These are phyloP conservation scores for Bipolaris zeicola DNA, from an alignment of 2,329 filamentous ascomycete species.

Conservation along the genomic window DNA sequence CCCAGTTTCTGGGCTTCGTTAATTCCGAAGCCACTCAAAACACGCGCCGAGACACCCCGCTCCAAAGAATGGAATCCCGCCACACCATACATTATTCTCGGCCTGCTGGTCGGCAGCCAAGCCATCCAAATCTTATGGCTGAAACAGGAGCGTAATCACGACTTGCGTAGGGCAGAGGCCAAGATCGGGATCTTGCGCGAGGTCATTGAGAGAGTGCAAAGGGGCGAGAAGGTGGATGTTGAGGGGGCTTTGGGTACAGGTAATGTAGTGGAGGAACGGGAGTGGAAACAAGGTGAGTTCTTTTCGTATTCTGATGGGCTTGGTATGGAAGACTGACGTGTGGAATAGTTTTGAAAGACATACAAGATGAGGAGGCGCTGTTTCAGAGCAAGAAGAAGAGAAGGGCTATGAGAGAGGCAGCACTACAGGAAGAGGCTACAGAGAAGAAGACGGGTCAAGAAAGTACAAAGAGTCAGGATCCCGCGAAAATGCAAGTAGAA, in stretches of 20 bases:
- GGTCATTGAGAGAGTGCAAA: constrained; percentile 60
- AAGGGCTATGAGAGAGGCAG: constrained; percentile 31
- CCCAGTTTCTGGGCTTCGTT: constrained; percentile 48
- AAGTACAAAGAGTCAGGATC: constrained; percentile 13
- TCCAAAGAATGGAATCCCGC: constrained; percentile 59
- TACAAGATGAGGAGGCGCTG: constrained; percentile 66
- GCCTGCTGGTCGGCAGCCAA: constrained; percentile 88
- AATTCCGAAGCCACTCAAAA: constrained; percentile 41
- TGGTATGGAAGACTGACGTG: constrained; percentile 17
- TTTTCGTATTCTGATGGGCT: not conserved
- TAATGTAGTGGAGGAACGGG: constrained; percentile 72
- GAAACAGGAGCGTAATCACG: constrained; percentile 74
- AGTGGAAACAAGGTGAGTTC: constrained; percentile 82
- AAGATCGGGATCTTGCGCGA: constrained; percentile 78
- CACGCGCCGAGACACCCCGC: constrained; percentile 12
- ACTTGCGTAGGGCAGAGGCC: constrained; percentile 76
- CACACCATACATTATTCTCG: constrained; percentile 68
- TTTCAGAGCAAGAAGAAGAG: constrained; percentile 54
- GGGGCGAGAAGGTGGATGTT: constrained; percentile 64
- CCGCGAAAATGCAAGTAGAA: constrained; percentile 31
- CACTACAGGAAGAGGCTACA: constrained; percentile 13
- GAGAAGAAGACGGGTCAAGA: constrained; percentile 39
- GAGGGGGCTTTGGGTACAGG: constrained; percentile 81
- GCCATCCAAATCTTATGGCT: constrained; percentile 89
- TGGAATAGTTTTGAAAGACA: constrained; percentile 64